These are phyloP conservation scores for Rubroboletus pulcherrimus DNA, from an alignment of 768 basidiomycete genomes.

Conservation along the genomic window DNA sequence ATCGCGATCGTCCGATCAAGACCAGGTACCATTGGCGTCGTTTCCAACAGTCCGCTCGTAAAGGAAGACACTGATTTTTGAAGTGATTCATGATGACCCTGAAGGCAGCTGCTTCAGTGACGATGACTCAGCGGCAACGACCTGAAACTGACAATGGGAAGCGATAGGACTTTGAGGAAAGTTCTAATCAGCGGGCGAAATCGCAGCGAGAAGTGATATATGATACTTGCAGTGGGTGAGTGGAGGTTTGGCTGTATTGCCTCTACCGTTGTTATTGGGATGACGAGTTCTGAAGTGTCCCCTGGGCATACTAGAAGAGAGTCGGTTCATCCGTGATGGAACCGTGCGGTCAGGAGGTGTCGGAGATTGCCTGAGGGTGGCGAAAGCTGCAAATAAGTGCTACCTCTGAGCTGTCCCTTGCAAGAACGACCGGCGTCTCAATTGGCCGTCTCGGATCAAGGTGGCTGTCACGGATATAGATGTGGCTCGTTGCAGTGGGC, in stretches of 20 bases:
- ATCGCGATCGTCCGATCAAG: slow-evolving; percentile 61
- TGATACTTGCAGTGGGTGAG: slow-evolving; percentile 28
- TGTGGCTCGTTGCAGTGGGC: background rate
- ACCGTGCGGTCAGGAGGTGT: background rate
- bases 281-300: slow-evolving; percentile 1
- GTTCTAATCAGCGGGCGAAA: background rate
- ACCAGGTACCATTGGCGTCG: slow-evolving; percentile 38
- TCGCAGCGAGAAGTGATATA: background rate
- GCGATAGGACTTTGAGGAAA: slow-evolving; percentile 24
- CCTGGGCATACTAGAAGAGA: slow-evolving; percentile 11
- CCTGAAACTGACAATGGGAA: slow-evolving; percentile 32
- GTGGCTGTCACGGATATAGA: background rate
- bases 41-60: slow-evolving; percentile 20
- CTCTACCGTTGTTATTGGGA: background rate
- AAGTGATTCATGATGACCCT: slow-evolving; percentile 42
- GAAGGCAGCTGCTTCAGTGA: slow-evolving; percentile 1
- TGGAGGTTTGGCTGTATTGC: slow-evolving; percentile 3
- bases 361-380: background rate
- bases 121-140: slow-evolving; percentile 20
- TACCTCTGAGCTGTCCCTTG: background rate
- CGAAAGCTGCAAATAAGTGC: background rate
- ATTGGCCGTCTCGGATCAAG: slow-evolving; percentile 5
- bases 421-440: background rate
- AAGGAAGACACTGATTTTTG: slow-evolving; percentile 37
- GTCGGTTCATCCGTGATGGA: background rate